Evolutionary conservation across 495 filamentous ascomycete species (phyloP), one percentile per base, ranked within the genome.

Genomic region (Talaromyces borbonicus): DNA sequence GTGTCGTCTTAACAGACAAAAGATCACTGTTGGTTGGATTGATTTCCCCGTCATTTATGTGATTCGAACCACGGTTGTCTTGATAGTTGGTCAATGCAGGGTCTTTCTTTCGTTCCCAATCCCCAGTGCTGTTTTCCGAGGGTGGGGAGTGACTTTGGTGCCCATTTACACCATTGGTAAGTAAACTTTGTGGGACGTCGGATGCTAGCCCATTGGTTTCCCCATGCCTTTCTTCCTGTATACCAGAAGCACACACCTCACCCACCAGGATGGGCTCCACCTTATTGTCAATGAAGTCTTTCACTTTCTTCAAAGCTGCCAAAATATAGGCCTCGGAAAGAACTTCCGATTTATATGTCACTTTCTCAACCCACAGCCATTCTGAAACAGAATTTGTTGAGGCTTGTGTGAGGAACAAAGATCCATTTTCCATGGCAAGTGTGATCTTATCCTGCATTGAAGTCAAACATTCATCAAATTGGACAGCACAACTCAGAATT

Each of bases 331-430:
- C 49, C 30, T 62, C 20, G 0, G 52, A 47, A 2, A 71, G 49
- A 3, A 62, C 33, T 2, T 39, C 14, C 2, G 57, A 67, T 16
- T 45, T 44, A 43, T 66, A 71, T 4, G 52, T 56, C 24, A 65
- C 60, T 43, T 72, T 71, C 40, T 71, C 66, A 6, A 69, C 57
- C 67, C 68, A 72, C 2, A 68, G 16, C 27, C 52, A 52, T 6
- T 46, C 19, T 5, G 44, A 48, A 6, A 39, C 31, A 14, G 23
- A 35, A 14, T 49, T 31, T 11, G 3, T 4, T 22, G 2, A 7
- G 15, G 20, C n/a, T 9, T 3, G 11, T 47, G 16, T 11, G 5
- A 59, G 43, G 39, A 46, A 55, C 12, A 33, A 39, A 4, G 44
- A 27, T 20, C 52, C 57, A 14, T 40, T 33, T 14, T 50, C 20